phyloP scores from a whole-genome alignment of 1,284 basidiomycete species.

The Malassezia psittaci region DNA sequence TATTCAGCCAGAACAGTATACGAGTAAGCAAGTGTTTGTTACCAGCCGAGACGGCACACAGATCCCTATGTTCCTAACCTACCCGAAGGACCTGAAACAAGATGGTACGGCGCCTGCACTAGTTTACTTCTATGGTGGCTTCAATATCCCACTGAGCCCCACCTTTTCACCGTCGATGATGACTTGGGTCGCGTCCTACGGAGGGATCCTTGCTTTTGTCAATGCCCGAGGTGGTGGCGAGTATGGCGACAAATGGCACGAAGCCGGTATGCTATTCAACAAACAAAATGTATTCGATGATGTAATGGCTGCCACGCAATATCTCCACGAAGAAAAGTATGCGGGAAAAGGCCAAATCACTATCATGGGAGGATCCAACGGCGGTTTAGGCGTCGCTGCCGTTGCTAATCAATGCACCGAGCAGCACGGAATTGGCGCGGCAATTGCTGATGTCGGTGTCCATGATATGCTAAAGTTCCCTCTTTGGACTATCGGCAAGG shows the following conservation, averaged over 20 bases:
- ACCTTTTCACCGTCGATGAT: slow-evolving; percentile 64
- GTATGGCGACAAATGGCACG: slow-evolving; percentile 60
- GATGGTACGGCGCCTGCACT: slow-evolving; percentile 69
- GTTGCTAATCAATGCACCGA: slow-evolving; percentile 69
- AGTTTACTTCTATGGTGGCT: slow-evolving; percentile 59
- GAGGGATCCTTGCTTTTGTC: slow-evolving; percentile 60
- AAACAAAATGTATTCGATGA: slow-evolving; percentile 66
- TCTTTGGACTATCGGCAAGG: slow-evolving; percentile 54
- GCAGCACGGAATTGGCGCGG: slow-evolving; percentile 61
- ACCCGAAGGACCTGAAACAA: slow-evolving; percentile 60
- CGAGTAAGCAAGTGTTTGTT: slow-evolving; percentile 57
- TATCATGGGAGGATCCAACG: slow-evolving; percentile 54
- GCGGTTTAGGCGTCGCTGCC: slow-evolving; percentile 65
- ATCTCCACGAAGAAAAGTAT: slow-evolving; percentile 62
- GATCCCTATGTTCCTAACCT: slow-evolving; percentile 76
- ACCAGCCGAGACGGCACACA: slow-evolving; percentile 67
- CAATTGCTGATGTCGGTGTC: slow-evolving; percentile 51
- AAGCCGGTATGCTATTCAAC: slow-evolving; percentile 36
- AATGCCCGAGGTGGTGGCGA: slow-evolving; percentile 65
- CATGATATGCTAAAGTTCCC: slow-evolving; percentile 59
- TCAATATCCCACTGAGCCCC: slow-evolving; percentile 60
- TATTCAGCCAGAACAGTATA: slow-evolving; percentile 62
- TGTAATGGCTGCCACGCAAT: slow-evolving; percentile 54
- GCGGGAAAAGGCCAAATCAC: slow-evolving; percentile 63
- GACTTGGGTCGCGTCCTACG: slow-evolving; percentile 65